Conservation (phyloP, 345 rosid species). For the Eucalyptus polybractea region DNA sequence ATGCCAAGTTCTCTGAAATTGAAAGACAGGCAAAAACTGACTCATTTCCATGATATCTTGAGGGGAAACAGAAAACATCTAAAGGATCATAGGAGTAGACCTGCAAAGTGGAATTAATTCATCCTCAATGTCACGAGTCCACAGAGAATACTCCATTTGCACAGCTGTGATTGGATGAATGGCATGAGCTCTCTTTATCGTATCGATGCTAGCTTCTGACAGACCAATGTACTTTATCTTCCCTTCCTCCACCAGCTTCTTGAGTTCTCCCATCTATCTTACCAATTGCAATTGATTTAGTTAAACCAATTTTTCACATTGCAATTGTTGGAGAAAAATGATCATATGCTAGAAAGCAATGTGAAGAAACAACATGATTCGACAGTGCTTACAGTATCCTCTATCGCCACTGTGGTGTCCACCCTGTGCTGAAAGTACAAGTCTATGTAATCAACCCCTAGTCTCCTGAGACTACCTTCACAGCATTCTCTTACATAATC, state of each 20-base stretch:
- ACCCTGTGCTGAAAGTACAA: constrained; percentile 42
- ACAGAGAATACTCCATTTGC: constrained; percentile 62
- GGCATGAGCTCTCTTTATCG: constrained; percentile 47
- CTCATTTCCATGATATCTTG: neutral
- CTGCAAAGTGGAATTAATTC: constrained; percentile 45
- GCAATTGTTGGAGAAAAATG: no score
- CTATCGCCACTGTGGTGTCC: constrained; percentile 36
- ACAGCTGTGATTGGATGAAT: constrained; percentile 54
- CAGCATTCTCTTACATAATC: constrained; percentile 41
- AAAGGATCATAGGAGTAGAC: neutral
- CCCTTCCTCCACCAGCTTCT: constrained; percentile 51
- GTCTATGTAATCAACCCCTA: constrained; percentile 40
- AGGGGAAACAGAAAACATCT: neutral
- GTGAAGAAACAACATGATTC: neutral
- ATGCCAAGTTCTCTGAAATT: constrained; percentile 43
- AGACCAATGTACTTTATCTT: constrained; percentile 42
- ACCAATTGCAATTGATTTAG: neutral
- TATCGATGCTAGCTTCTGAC: constrained; percentile 47
- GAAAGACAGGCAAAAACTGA: neutral
- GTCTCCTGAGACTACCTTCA: constrained; percentile 49
- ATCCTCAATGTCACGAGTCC: constrained; percentile 56
- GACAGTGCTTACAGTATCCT: constrained; percentile 29
- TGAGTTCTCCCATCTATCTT: constrained; percentile 37
- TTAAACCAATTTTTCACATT: neutral
- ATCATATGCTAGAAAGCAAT: neutral